A percentile compares a stretch with the other conserved stretches of the same genome.
Conservation (phyloP, 306 rosid genomes). For the Myrica gale region DNA sequence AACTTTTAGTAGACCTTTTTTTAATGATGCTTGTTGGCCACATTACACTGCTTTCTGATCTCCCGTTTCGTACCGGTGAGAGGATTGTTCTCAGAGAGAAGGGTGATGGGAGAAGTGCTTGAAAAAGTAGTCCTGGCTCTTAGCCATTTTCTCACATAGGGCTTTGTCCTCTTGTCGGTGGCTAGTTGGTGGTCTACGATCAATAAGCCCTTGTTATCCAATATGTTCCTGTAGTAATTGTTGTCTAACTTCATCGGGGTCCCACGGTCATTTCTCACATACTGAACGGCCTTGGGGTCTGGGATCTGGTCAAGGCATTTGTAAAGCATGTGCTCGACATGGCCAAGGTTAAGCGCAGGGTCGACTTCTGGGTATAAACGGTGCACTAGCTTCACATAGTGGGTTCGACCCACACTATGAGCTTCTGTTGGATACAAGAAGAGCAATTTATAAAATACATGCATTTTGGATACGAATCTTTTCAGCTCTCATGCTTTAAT, state of each 20-base stretch:
- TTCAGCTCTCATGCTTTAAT: background rate
- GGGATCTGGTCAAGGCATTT: slow-evolving; percentile 92
- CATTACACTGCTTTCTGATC: slow-evolving; percentile 85
- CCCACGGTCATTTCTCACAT: slow-evolving; percentile 94
- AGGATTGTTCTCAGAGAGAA: slow-evolving; percentile 93
- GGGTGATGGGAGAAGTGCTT: slow-evolving; percentile 74
- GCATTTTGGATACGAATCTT: background rate
- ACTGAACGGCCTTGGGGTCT: slow-evolving; percentile 93
- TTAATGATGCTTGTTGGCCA: slow-evolving; percentile 74
- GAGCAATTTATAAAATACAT: background rate
- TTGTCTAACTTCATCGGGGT: slow-evolving; percentile 92
- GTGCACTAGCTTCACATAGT: slow-evolving; percentile 94
- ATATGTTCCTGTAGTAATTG: slow-evolving; percentile 91
- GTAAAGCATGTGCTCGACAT: slow-evolving; percentile 85
- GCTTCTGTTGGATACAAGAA: slow-evolving; percentile 56
- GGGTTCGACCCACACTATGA: slow-evolving; percentile 95
- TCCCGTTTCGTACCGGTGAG: slow-evolving; percentile 87
- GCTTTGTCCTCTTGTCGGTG: slow-evolving; percentile 82
- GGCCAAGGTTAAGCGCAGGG: slow-evolving; percentile 69
- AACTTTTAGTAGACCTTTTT: slow-evolving; percentile 16
- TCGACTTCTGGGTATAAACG: slow-evolving; percentile 93
- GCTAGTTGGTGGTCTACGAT: slow-evolving; percentile 85
- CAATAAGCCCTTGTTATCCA: slow-evolving; percentile 87
- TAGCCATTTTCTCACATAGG: slow-evolving; percentile 96
- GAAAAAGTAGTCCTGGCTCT: slow-evolving; percentile 86